These are phyloP conservation scores for Mycena galopus DNA, from an alignment of 768 basidiomycete species.

Conservation along the genomic window DNA sequence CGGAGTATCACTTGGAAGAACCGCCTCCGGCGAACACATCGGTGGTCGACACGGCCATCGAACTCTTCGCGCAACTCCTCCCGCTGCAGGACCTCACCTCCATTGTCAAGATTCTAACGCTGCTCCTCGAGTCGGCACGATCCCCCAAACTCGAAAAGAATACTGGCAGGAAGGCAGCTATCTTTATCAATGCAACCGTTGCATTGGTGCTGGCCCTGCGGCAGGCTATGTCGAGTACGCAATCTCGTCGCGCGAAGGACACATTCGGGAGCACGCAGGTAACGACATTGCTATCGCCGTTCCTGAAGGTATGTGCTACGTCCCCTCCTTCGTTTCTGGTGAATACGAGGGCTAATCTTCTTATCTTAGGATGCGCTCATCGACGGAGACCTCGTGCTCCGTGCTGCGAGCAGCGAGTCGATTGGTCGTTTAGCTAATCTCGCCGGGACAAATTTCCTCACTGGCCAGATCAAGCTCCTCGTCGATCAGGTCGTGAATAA, in stretches of 20 bases:
- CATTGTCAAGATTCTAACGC: slow-evolving; percentile 64
- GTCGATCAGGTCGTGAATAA: slow-evolving; percentile 96
- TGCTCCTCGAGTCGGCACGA: slow-evolving; percentile 74
- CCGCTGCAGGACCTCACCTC: slow-evolving; percentile 80
- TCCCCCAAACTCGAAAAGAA: slow-evolving; percentile 91
- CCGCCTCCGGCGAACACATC: slow-evolving; percentile 84
- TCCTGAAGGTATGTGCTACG: slow-evolving; percentile 76
- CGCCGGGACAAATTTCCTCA: slow-evolving; percentile 86
- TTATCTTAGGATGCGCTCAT: slow-evolving; percentile 78
- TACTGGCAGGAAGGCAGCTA: slow-evolving; percentile 86
- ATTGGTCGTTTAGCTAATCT: slow-evolving; percentile 90
- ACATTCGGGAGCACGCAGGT: slow-evolving; percentile 77
- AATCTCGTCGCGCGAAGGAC: slow-evolving; percentile 72
- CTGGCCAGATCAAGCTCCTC: slow-evolving; percentile 87
- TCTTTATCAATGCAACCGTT: slow-evolving; percentile 79
- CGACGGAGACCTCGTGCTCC: slow-evolving; percentile 82
- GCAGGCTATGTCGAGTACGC: slow-evolving; percentile 57
- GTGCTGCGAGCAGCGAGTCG: slow-evolving; percentile 86
- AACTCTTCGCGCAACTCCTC: slow-evolving; percentile 84
- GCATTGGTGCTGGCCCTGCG: slow-evolving; percentile 81
- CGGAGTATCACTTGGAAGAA: slow-evolving; percentile 64
- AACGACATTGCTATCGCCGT: slow-evolving; percentile 71
- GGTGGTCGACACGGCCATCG: slow-evolving; percentile 91
- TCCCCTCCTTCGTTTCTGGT: background rate
- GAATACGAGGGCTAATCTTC: slow-evolving; percentile 1